phyloP scores from a whole-genome alignment of 2,329 filamentous ascomycete species.

The Apiospora aurea region DNA sequence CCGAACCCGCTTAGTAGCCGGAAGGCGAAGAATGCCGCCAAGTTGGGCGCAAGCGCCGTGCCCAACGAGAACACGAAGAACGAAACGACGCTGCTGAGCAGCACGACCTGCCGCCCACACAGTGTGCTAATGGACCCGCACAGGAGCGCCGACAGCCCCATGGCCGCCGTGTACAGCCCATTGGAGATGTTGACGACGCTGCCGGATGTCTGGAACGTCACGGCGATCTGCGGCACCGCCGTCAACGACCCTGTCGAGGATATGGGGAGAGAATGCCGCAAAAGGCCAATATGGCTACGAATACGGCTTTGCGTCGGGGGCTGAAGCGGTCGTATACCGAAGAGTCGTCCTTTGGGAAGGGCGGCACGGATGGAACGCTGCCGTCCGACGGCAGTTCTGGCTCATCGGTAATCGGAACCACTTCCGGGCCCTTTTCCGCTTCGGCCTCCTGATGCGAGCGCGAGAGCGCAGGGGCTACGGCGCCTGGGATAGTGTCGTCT shows the following conservation, averaged over 20 bases:
- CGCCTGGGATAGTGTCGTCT: background rate
- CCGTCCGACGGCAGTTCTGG: background rate
- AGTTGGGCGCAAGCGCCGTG: constrained; percentile 40
- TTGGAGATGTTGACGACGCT: constrained; percentile 46
- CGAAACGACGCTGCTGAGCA: constrained; percentile 41
- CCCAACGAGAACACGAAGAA: constrained; percentile 43
- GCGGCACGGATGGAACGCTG: background rate
- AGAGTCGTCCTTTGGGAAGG: constrained; percentile 1
- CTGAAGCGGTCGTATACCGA: constrained; percentile 4
- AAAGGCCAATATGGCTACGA: constrained; percentile 7
- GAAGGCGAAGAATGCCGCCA: constrained; percentile 45
- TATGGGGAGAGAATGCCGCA: constrained; percentile 17
- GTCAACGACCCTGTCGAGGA: constrained; percentile 6
- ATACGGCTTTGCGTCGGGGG: background rate
- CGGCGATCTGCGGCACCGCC: constrained; percentile 25
- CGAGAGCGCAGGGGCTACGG: background rate
- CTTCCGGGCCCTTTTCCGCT: background rate
- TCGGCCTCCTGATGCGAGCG: background rate
- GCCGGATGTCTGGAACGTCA: constrained; percentile 22
- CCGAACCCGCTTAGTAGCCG: constrained; percentile 44
- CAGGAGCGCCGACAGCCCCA: constrained; percentile 46
- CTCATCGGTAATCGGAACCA: background rate
- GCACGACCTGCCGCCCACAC: constrained; percentile 41
- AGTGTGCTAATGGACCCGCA: constrained; percentile 44
- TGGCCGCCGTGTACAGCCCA: constrained; percentile 45